Evolutionary conservation across 495 filamentous ascomycete species (phyloP).

Genomic region (Hypoxylon subgilvum): DNA sequence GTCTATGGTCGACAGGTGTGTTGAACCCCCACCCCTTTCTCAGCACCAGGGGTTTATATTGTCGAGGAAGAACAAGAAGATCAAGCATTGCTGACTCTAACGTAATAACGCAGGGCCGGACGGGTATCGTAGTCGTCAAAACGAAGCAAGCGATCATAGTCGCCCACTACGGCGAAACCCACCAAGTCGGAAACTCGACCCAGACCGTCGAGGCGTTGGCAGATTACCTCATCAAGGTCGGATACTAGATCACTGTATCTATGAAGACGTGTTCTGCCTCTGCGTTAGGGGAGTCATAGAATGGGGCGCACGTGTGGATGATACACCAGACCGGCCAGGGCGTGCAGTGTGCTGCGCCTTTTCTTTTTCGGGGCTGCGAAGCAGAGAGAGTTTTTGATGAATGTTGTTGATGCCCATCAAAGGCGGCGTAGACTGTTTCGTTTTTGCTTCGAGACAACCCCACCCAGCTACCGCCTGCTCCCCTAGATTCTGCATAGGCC

Average conservation of each 20-base stretch:
- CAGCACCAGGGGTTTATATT: too few relatives aligned
- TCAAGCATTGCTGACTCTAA: neutral
- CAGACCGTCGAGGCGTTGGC: conserved; percentile 70
- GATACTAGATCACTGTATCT: conserved; percentile 61
- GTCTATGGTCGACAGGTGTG: conserved; percentile 86
- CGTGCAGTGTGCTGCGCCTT: conserved; percentile 3
- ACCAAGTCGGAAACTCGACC: conserved; percentile 69
- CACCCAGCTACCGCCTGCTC: conserved; percentile 17
- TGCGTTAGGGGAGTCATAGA: conserved; percentile 5
- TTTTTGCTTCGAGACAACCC: conserved; percentile 17
- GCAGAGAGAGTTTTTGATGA: conserved; percentile 24
- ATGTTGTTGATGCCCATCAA: conserved; percentile 25
- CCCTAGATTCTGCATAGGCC: conserved; percentile 47
- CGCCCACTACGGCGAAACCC: conserved; percentile 76
- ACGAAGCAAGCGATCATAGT: conserved; percentile 85
- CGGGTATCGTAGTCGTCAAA: conserved; percentile 79
- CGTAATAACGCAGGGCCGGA: conserved; percentile 67
- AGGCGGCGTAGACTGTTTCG: conserved; percentile 25
- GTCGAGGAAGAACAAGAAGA: neutral
- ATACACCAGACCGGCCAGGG: conserved; percentile 10
- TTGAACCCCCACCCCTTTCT: conserved; percentile 3
- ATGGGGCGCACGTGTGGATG: conserved; percentile 3
- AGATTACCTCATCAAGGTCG: conserved; percentile 73
- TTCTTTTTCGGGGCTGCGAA: conserved; percentile 19
- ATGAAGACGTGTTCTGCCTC: neutral